These are phyloP conservation scores for Begonia loranthoides DNA, from an alignment of 306 rosid genomes.

Conservation along the genomic window DNA sequence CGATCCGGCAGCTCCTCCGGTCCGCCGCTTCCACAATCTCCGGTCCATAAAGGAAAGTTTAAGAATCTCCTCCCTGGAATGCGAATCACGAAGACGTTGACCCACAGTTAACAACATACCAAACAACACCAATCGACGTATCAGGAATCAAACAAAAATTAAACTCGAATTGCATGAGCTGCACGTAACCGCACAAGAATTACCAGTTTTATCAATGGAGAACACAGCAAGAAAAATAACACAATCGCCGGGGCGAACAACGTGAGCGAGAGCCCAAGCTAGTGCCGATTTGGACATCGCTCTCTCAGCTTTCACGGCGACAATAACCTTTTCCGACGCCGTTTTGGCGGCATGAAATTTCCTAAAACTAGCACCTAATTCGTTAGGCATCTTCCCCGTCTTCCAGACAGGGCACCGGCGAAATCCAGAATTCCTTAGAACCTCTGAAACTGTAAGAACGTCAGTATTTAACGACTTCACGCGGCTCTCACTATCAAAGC, in stretches of 20 bases:
- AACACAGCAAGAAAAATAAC: constrained; percentile 74
- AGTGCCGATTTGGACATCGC: constrained; percentile 59
- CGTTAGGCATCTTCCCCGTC: constrained; percentile 8
- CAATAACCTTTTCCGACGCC: constrained; percentile 51
- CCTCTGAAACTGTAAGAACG: constrained; percentile 1
- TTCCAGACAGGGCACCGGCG: neutral
- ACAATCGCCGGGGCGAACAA: constrained; percentile 59
- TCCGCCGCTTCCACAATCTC: constrained; percentile 42
- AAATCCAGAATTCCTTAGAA: constrained; percentile 2
- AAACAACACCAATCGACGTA: neutral
- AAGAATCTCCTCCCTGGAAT: constrained; percentile 59
- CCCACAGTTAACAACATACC: neutral
- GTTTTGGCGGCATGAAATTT: constrained; percentile 14
- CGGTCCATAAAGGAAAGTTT: constrained; percentile 41
- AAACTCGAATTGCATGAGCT: neutral
- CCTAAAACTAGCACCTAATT: constrained; percentile 27
- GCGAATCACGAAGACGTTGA: neutral
- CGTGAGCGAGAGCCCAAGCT: constrained; percentile 89
- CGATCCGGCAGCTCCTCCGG: constrained; percentile 57
- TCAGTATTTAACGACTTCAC: constrained; percentile 3
- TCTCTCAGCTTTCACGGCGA: constrained; percentile 75
- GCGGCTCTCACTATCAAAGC: constrained; percentile 10
- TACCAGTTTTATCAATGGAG: constrained; percentile 44
- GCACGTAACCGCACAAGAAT: neutral
- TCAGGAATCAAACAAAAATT: neutral